Evolutionary conservation across 345 rosid species (phyloP), one percentile per base, ranked within the genome.

Genomic region (Salix viminalis): DNA sequence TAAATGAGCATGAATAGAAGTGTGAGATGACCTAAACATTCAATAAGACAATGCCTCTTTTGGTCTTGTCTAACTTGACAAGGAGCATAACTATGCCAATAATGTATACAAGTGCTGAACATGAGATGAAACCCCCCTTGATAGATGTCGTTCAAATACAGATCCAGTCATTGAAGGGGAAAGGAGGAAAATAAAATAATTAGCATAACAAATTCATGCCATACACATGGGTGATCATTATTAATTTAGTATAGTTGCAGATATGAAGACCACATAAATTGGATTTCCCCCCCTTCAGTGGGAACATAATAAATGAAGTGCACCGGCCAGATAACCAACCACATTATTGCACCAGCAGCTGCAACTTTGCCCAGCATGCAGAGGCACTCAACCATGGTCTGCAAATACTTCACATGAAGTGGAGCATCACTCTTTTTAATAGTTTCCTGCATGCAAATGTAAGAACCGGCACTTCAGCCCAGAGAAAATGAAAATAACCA

Each of bases 331-430:
- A 76, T 72, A 89, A 88, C 92, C 58, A 85, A 96, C 99, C 99
- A 85, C 92, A 96, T 88, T 34, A 96, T 85, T 79, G 97, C 97
- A 83, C 98, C 98, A 80, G 99, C 97, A 82, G 97, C 97, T 65
- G 99, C 92, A 83, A 93, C 91, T 88, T 96, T 96, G 48, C 96
- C 92, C 80, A 96, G 97, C 94, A 83, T 89, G 89, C 94, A 87
- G 62, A 96, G 97, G 80, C 99, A 93, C 89, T 96, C 97, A 84
- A 96, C 95, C 95, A 93, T 80, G 76, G 99, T 96, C 84, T 88
- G 95, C 84, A 96, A 85, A 88, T 96, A 96, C 88, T 96, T 96
- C 76, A 96, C 90, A 79, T 94, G 96, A 75, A 89, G 85, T 48
- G 95, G 92, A 83, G 91, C 91, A 80, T 93, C 92, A 76, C 95